Conservation (phyloP, 2,329 filamentous ascomycete genomes). For the Pyrenophora seminiperda region DNA sequence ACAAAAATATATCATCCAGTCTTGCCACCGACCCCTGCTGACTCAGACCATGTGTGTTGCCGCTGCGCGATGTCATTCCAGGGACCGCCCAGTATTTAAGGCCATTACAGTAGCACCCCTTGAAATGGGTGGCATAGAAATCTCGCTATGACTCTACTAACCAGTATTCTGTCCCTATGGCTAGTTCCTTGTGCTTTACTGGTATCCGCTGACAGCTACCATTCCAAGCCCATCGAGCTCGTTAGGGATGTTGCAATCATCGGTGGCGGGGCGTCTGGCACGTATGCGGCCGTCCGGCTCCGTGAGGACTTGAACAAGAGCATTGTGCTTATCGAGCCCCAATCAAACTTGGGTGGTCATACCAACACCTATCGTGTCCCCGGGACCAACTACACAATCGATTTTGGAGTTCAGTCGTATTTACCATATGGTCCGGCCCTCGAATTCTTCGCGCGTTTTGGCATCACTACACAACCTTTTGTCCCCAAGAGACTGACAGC, state of each 20-base stretch:
- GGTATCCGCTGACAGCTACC: neutral
- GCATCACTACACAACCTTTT: slow-evolving; percentile 33
- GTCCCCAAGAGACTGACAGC: slow-evolving; percentile 13
- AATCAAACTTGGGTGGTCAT: slow-evolving; percentile 54
- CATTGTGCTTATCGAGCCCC: slow-evolving; percentile 51
- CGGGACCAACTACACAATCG: slow-evolving; percentile 37
- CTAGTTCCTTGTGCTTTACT: neutral
- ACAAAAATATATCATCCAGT: no score
- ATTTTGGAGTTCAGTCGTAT: slow-evolving; percentile 51
- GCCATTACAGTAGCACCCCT: no score
- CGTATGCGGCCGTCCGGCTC: slow-evolving; percentile 52
- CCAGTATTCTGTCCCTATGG: neutral
- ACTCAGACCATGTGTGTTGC: no score
- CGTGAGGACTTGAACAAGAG: slow-evolving; percentile 47
- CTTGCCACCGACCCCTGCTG: no score
- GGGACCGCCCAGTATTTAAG: no score
- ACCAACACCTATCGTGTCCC: slow-evolving; percentile 55
- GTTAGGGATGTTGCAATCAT: slow-evolving; percentile 47
- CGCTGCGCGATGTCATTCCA: no score
- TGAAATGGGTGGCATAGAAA: no score
- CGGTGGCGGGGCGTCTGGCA: slow-evolving; percentile 53
- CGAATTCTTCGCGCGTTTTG: slow-evolving; percentile 55
- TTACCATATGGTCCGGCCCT: slow-evolving; percentile 49
- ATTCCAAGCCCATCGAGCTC: neutral
- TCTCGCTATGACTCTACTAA: neutral